Conservation (phyloP, 2,329 filamentous ascomycete genomes). For the Aspergillus persii region DNA sequence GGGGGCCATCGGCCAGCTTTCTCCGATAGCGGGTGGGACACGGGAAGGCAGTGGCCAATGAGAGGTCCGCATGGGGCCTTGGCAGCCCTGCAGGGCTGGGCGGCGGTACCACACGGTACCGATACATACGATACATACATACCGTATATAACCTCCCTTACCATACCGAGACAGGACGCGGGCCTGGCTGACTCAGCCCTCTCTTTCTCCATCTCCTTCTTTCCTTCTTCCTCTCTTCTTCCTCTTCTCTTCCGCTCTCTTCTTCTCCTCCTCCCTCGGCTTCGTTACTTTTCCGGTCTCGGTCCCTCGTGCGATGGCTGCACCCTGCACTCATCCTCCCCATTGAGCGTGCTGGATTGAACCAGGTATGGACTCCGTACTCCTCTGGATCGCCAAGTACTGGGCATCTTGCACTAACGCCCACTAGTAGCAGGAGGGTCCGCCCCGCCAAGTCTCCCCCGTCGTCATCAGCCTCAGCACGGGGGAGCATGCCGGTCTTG, state of each 20-base stretch:
- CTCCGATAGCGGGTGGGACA: no score
- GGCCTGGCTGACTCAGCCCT: no score
- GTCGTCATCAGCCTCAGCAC: conserved; percentile 7
- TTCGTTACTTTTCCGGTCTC: no score
- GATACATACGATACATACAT: no score
- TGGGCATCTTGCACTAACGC: background rate
- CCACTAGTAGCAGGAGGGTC: background rate
- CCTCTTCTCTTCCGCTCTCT: background rate
- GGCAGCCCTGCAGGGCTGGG: conserved; percentile 25
- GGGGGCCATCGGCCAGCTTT: background rate
- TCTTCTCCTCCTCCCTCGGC: no score
- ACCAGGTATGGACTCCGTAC: no score
- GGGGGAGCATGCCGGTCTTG: conserved; percentile 12
- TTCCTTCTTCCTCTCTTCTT: background rate
- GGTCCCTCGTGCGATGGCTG: no score
- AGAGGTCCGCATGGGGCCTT: background rate
- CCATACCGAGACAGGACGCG: no score
- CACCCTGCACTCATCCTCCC: no score
- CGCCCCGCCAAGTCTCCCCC: background rate
- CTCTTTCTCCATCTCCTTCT: background rate
- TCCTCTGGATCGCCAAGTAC: no score
- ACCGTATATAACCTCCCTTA: no score
- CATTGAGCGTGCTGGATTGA: no score
- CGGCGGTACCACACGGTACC: background rate
- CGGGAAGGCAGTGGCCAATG: background rate